Base-by-base conservation (phyloP, 106 monocot genomes). In the Vanilla planifolia region DNA sequence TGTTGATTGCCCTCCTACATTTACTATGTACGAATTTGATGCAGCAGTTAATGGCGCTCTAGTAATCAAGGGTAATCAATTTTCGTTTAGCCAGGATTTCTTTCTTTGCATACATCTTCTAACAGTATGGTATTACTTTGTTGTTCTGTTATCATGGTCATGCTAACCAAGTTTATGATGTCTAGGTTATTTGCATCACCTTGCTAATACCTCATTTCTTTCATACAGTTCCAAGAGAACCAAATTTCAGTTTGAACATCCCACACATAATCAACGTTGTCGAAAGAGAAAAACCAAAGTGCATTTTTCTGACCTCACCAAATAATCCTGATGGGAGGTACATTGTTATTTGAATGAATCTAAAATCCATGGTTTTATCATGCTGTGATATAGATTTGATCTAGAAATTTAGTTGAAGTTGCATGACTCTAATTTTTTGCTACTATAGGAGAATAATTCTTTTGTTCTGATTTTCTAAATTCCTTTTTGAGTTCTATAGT, bases 271-370 rank as follows among this genome's bases (percentile, higher is more conserved):
- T 82, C 66, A 84, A 98, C 71, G 91, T 71, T 65, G 73, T 88
- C 10, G 51, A 85, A 69, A 76, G 71, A 26, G 96, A 98, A 77
- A 87, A 80, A 17, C 96, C 96, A 67, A 98, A 98, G 71, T 88
- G 84, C 63, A 81, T 98, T 69, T 98, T 98, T 53, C 65, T 92
- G 56, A 98, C 96, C 28, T 98, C 96, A 34, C 96, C 96, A 32
- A 98, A 98, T 42, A 98, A 98, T 71, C 96, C 96, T 56, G 91
- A 91, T 75, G 96, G 96, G 79, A 98, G 96, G 91, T 92, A 83
- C 45, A 6, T 16, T 66, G n/a, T 55, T 23, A 21, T 6, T 55
- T n/a, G n/a, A n/a, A n/a, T n/a, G n/a, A n/a, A n/a, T n/a, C n/a
- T n/a, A n/a, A n/a, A n/a, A n/a, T n/a, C n/a, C n/a, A n/a, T n/a